These are phyloP conservation scores for Nannochloris sp. DNA, from an alignment of 139 green algal species.

Conservation along the genomic window DNA sequence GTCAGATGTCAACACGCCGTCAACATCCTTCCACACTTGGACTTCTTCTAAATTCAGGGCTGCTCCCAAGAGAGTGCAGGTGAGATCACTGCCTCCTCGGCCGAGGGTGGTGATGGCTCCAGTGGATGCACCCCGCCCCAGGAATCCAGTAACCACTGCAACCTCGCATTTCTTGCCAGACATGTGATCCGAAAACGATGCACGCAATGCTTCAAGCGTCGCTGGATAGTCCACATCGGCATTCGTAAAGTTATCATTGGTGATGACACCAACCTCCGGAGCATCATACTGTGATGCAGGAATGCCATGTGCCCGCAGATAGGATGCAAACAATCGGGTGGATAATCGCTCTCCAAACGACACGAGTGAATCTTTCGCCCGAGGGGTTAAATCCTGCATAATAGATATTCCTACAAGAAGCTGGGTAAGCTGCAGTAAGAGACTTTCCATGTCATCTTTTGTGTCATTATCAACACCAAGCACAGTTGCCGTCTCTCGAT, in stretches of 20 bases:
- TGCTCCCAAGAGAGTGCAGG: slow-evolving; percentile 85
- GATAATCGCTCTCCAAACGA: slow-evolving; percentile 96
- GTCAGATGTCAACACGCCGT: slow-evolving; percentile 93
- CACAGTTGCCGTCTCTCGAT: slow-evolving; percentile 51
- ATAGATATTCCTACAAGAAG: slow-evolving; percentile 84
- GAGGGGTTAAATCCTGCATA: slow-evolving; percentile 84
- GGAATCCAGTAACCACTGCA: slow-evolving; percentile 92
- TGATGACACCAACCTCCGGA: slow-evolving; percentile 76
- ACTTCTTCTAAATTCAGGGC: slow-evolving; percentile 75
- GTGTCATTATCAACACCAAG: slow-evolving; percentile 50
- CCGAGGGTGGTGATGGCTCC: slow-evolving; percentile 94
- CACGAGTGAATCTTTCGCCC: slow-evolving; percentile 86
- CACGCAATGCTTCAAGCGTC: slow-evolving; percentile 33
- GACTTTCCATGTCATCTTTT: slow-evolving; percentile 48
- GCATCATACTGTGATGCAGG: slow-evolving; percentile 76
- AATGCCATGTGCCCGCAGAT: slow-evolving; percentile 52
- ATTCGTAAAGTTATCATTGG: slow-evolving; percentile 90
- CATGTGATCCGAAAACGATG: slow-evolving; percentile 18
- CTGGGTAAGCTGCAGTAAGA: slow-evolving; percentile 77
- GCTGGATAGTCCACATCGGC: slow-evolving; percentile 54
- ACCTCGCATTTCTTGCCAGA: slow-evolving; percentile 24
- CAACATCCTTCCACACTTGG: slow-evolving; percentile 98
- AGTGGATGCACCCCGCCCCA: slow-evolving; percentile 60
- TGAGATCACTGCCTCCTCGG: slow-evolving; percentile 88
- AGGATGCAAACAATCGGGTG: slow-evolving; percentile 88